Percentiles rank a stretch among this genome's conserved stretches.
Evolutionary conservation across 2,329 filamentous ascomycete species (phyloP).

Genomic region (Botryotinia globosa): DNA sequence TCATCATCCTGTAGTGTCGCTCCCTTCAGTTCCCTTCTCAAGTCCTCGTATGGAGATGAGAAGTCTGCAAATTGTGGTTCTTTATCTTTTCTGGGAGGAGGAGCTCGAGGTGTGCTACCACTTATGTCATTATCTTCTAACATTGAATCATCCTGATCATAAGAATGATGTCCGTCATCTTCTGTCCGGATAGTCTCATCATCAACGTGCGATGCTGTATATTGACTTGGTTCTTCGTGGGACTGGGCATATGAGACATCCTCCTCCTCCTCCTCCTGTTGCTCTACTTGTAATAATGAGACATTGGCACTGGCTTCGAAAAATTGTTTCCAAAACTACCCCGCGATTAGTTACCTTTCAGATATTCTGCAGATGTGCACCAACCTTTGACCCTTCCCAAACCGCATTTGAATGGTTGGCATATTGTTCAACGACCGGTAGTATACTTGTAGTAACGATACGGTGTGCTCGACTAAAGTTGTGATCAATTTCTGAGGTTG

Average conservation of each 20-base stretch:
- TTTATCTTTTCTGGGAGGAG: conserved; percentile 46
- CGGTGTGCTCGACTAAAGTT: conserved; percentile 97
- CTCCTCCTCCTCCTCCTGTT: conserved; percentile 64
- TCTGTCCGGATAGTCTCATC: conserved; percentile 34
- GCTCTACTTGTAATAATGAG: conserved; percentile 91
- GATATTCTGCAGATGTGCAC: conserved; percentile 17
- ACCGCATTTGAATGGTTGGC: conserved; percentile 89
- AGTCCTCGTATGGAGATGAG: conserved; percentile 72
- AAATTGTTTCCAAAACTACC: conserved; percentile 98
- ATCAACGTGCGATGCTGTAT: conserved; percentile 38
- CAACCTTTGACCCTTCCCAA: conserved; percentile 93
- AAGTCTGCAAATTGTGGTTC: conserved; percentile 60
- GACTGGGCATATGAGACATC: conserved; percentile 42
- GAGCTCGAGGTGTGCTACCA: conserved; percentile 65
- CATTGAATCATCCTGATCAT: conserved; percentile 58
- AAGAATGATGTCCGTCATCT: conserved; percentile 34
- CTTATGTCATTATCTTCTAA: conserved; percentile 62
- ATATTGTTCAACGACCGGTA: conserved; percentile 93
- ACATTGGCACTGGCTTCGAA: conserved; percentile 98
- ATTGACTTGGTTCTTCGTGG: conserved; percentile 36
- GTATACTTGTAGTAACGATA: conserved; percentile 89
- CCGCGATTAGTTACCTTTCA: conserved; percentile 24
- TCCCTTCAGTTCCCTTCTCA: conserved; percentile 62
- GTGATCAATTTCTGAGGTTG: conserved; percentile 80
- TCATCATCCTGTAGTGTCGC: conserved; percentile 41